A percentile compares a stretch with the other conserved stretches of the same genome.
phyloP scores from a whole-genome alignment of 345 rosid genomes.

The Salix dunnii region DNA sequence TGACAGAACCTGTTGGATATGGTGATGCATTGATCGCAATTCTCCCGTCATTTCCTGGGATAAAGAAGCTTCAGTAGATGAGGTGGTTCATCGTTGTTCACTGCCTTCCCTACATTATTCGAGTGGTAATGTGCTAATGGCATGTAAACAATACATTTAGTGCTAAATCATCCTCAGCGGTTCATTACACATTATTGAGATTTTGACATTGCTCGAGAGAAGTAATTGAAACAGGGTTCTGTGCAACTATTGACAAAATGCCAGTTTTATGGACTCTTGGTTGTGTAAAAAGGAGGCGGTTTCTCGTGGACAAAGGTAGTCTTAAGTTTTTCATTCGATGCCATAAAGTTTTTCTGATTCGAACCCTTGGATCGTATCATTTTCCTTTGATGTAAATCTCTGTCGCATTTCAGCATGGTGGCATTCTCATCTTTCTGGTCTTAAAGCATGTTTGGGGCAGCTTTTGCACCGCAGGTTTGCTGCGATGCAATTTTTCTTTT shows the following conservation, averaged over 20 bases:
- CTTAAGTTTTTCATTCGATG: neutral
- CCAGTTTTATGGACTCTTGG: neutral
- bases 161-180: neutral
- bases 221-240: neutral
- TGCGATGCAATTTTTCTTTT: no score
- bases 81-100: neutral
- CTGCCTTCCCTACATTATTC: neutral
- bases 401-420: no score
- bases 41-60: constrained; percentile 87
- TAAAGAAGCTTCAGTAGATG: constrained; percentile 76
- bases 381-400: no score
- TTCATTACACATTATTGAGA: neutral
- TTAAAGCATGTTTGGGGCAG: no score
- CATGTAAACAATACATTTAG: neutral
- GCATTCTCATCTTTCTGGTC: neutral
- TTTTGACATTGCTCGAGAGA: neutral
- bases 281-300: neutral
- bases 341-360: neutral
- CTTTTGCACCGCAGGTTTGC: no score
- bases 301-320: neutral
- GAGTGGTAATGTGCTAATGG: neutral
- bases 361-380: no score
- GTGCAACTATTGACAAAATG: neutral
- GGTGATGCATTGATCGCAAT: constrained; percentile 76
- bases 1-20: constrained; percentile 82